Conservation (phyloP, 2,329 filamentous ascomycete genomes). For the Diaporthe vaccinii region DNA sequence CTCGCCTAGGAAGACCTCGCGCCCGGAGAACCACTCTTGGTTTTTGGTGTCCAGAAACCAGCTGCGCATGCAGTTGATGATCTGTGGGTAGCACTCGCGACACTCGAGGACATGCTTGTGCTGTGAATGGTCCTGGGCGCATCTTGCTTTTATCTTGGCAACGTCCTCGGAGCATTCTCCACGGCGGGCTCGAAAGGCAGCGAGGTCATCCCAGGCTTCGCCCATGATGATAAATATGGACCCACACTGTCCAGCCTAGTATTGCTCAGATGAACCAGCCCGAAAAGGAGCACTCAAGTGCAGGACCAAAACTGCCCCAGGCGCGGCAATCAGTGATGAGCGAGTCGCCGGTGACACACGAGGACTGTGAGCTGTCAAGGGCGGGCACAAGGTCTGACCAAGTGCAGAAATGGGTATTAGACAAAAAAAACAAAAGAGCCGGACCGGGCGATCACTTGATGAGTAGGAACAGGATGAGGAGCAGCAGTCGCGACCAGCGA, state of each 20-base stretch:
- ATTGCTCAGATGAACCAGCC: not conserved
- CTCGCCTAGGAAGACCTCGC: conserved; percentile 63
- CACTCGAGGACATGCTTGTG: conserved; percentile 61
- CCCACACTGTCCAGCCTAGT: conserved; percentile 9
- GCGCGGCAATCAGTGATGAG: conserved; percentile 11
- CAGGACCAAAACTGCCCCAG: conserved; percentile 16
- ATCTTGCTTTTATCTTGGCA: conserved; percentile 57
- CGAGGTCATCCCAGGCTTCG: conserved; percentile 23
- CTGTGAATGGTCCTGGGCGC: conserved; percentile 56
- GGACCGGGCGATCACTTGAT: not conserved
- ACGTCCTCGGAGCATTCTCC: conserved; percentile 57
- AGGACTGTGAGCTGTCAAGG: not conserved
- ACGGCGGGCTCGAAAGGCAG: conserved; percentile 35
- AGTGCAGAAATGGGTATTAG: not conserved
- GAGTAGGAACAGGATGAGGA: not conserved
- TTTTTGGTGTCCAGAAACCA: conserved; percentile 51
- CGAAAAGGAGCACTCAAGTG: not conserved
- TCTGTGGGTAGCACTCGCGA: conserved; percentile 60
- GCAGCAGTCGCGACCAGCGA: not conserved
- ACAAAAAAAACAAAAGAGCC: not conserved
- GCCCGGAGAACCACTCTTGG: conserved; percentile 66
- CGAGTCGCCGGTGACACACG: not conserved
- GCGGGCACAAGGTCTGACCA: not conserved
- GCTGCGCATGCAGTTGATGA: conserved; percentile 60
- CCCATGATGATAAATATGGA: conserved; percentile 33